Conservation (phyloP, 2,329 filamentous ascomycete genomes). For the Didymella pinodella region DNA sequence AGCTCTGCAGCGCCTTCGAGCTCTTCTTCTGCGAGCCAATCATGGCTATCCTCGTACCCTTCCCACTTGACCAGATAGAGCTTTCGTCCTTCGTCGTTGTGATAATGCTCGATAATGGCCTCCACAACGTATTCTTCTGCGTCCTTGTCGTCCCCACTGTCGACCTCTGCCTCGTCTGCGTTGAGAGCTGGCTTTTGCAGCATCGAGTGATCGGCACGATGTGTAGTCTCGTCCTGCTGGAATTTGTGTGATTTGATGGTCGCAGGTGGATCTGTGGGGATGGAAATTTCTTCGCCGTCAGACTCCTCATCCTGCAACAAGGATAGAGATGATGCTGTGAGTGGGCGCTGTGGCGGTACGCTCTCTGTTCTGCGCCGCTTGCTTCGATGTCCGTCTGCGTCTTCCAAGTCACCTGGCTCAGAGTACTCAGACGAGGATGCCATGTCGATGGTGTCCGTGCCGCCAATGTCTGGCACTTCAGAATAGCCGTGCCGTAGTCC, state of each 20-base stretch:
- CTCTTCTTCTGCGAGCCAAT: conserved; percentile 43
- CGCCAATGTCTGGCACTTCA: conserved; percentile 17
- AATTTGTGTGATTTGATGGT: background rate
- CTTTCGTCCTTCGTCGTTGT: conserved; percentile 26
- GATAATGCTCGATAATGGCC: conserved; percentile 38
- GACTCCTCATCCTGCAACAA: background rate
- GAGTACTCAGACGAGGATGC: background rate
- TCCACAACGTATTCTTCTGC: conserved; percentile 44
- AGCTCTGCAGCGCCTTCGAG: conserved; percentile 39
- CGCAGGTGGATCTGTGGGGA: background rate
- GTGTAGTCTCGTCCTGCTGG: background rate
- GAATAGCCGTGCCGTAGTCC: conserved; percentile 7
- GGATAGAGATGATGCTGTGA: background rate
- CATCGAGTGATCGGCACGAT: background rate
- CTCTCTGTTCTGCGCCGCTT: conserved; percentile 32
- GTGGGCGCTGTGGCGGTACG: conserved; percentile 1
- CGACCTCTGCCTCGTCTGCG: background rate
- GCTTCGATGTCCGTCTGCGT: background rate
- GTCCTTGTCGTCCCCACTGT: conserved; percentile 6
- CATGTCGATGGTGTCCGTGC: background rate
- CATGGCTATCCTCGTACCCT: conserved; percentile 41
- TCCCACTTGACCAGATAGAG: conserved; percentile 49
- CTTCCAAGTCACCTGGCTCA: conserved; percentile 1
- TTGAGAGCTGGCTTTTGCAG: background rate
- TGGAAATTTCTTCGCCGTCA: background rate